phyloP scores from a whole-genome alignment of 2,329 filamentous ascomycete genomes.

The Arachnopeziza araneosa region DNA sequence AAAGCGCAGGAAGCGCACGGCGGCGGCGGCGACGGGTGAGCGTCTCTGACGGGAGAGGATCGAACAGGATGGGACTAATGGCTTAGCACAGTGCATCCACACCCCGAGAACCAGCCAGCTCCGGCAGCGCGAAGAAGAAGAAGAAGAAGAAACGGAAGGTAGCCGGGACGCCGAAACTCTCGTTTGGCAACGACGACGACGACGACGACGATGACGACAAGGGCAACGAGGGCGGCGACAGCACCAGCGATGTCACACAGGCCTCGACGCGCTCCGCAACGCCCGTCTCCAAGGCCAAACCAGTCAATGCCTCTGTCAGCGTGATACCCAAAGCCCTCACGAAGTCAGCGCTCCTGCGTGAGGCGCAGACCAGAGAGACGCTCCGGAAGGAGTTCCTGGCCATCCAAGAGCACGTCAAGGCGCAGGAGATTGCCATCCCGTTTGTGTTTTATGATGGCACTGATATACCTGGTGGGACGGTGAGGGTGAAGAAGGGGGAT shows the following conservation, averaged over 20 bases:
- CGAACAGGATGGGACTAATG: neutral
- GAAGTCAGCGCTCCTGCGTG: slow-evolving; percentile 70
- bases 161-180: slow-evolving; percentile 43
- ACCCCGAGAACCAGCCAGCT: slow-evolving; percentile 30
- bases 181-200: slow-evolving; percentile 56
- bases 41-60: no score
- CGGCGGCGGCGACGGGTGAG: slow-evolving; percentile 64
- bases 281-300: slow-evolving; percentile 34
- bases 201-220: slow-evolving; percentile 33
- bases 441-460: slow-evolving; percentile 98
- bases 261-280: slow-evolving; percentile 8
- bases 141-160: slow-evolving; percentile 43
- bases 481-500: slow-evolving; percentile 89
- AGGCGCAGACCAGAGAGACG: slow-evolving; percentile 70
- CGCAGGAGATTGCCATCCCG: slow-evolving; percentile 81
- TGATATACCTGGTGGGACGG: slow-evolving; percentile 77
- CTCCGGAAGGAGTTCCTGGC: slow-evolving; percentile 74
- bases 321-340: slow-evolving; percentile 70
- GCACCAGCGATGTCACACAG: slow-evolving; percentile 30
- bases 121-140: slow-evolving; percentile 16
- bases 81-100: slow-evolving; percentile 33
- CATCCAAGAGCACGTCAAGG: slow-evolving; percentile 81
- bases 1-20: slow-evolving; percentile 78
- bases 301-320: slow-evolving; percentile 55
- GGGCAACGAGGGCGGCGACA: slow-evolving; percentile 14